Percentiles rank a stretch among this genome's conserved stretches.
Evolutionary conservation across 208 protist genomes (phyloP).

Genomic region (Tritrichomonas musculus): DNA sequence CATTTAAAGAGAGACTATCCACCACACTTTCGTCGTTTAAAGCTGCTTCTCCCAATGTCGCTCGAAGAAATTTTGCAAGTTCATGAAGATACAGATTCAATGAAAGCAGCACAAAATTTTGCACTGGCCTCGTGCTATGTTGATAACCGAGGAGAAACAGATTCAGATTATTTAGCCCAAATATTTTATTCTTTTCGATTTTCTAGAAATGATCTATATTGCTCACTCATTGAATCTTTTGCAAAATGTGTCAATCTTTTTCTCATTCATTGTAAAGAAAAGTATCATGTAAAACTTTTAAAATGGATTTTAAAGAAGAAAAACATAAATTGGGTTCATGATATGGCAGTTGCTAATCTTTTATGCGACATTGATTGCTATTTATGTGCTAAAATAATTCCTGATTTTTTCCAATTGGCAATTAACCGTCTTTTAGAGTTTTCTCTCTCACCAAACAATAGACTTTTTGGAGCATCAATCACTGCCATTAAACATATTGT

Average conservation of each 20-base stretch:
- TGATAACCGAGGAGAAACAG: neutral
- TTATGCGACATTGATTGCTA: neutral
- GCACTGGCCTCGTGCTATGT: neutral
- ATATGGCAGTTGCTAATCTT: neutral
- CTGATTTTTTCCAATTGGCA: neutral
- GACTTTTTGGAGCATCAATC: neutral
- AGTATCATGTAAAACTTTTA: neutral
- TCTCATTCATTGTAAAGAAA: neutral
- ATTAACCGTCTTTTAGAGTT: neutral
- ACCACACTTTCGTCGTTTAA: neutral
- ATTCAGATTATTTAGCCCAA: neutral
- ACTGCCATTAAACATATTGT: neutral
- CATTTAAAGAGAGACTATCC: neutral
- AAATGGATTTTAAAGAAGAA: neutral
- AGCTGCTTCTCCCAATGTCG: neutral
- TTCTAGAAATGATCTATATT: constrained; percentile 10
- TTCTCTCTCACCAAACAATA: constrained; percentile 9
- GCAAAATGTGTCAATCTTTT: neutral
- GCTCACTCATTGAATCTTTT: constrained; percentile 1
- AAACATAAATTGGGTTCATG: constrained; percentile 19
- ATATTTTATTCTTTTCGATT: neutral
- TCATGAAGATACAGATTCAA: neutral
- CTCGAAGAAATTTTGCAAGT: neutral
- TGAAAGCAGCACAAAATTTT: neutral
- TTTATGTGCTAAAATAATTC: neutral